Evolutionary conservation across 2,329 filamentous ascomycete genomes (phyloP), one percentile per base, ranked within the genome.

Genomic region (Tolypocladium amazonense): DNA sequence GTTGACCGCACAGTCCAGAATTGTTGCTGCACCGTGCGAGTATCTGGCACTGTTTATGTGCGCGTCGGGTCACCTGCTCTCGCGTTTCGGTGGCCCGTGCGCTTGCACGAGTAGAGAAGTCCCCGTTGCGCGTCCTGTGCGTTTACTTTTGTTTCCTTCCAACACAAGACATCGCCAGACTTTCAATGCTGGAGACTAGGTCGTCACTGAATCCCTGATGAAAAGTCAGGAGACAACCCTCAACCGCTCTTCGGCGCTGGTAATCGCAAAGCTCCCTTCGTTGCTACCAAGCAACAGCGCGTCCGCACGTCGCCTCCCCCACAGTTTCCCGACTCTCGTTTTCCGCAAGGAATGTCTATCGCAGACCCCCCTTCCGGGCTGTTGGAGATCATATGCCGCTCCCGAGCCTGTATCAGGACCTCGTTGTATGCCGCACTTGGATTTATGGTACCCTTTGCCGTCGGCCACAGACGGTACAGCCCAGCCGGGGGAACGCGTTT

Each of bases 291-390:
- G 58, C 63, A 66, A 61, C 61, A 60, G 43, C 12, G n/a, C 41
- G 20, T 56, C 62, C 64, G 88, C 89, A 88, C 81, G 77, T 78
- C 85, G 85, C 88, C 87, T 87, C 85, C 88, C 83, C 79, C 72
- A 88, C 81, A 91, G 90, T 91, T 83, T 82, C 87, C 87, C 89
- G 85, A 82, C 79, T 78, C 79, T 79, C 79, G 77, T 88, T 86
- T 87, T 88, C 83, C 82, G 79, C 71, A 80, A 84, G 81, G 82
- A 84, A 86, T 85, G 80, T 83, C 78, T 79, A 73, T 72, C 67
- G 69, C 68, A 73, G 77, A 72, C 78, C 77, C 73, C 72, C 68
- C 70, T 66, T 62, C 62, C 63, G 66, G 69, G 65, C 65, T 72
- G 70, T 67, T 65, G 68, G 64, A 69, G 76, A 70, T 72, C 74